Evolutionary conservation across 495 filamentous ascomycete species (phyloP), one percentile per base, ranked within the genome.

Genomic region (Aspergillus cavernicola): DNA sequence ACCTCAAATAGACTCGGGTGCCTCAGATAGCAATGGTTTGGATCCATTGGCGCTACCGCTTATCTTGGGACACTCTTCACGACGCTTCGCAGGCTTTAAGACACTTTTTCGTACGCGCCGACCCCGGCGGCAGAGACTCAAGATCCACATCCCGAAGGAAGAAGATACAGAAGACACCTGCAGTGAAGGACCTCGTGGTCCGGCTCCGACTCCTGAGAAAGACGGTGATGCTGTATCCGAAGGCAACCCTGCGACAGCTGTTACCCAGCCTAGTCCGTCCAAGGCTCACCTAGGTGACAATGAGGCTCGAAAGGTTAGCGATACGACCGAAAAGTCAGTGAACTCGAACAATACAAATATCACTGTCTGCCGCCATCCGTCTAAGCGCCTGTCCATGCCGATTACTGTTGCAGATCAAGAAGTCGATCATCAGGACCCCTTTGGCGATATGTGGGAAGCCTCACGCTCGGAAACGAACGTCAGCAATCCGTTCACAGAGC

Each of bases 331-430:
- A 62, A 63, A 32, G 58, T 65, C 32, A 68, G 72, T 42, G 55
- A 52, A 66, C 19, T 73, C 73, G 8, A 56, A 58, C 6, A 41
- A 52, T 5, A 72, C 65, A 1, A 62, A 38, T 7, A 46, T 33
- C 13, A 74, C 71, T n/a, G 63, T 74, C 8, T 61, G 45, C 46
- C 68, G 54, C 29, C 60, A 59, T 46, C 62, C 66, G 7, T 66
- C 66, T 13, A 66, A 57, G 29, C 60, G 51, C 13, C 45, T 57
- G 6, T 57, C 54, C 10, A 59, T 53, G 36, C 62, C 63, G 8
- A 59, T 67, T 28, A 22, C 47, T 15, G 35, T 61, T 5, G 55
- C 40, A 2, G 42, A 59, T 28, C 40, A 39, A 41, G 52, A 52
- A 1, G 2, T 16, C 16, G 33, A n/a, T n/a, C 35, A 38, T 36